A percentile compares a stretch with the other conserved stretches of the same genome.
Conservation (phyloP, 2,329 filamentous ascomycete species). For the Dothiorella sarmentorum region DNA sequence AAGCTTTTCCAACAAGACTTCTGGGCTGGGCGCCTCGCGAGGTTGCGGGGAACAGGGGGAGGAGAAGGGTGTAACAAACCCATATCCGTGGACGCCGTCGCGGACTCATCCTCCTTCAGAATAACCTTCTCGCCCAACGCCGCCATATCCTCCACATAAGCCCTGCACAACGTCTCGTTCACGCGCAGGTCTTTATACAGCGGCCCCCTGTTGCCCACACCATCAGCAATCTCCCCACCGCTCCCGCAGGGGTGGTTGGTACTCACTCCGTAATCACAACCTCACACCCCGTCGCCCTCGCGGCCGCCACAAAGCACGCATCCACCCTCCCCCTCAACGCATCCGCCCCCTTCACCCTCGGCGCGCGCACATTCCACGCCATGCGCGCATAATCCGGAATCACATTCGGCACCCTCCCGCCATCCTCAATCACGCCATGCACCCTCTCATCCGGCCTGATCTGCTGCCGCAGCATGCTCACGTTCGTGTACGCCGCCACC, state of each 20-base stretch:
- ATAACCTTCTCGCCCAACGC: conserved; percentile 37
- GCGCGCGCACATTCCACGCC: conserved; percentile 41
- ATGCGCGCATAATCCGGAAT: conserved; percentile 41
- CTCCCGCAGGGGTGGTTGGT: too few relatives aligned
- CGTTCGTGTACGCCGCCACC: conserved; percentile 34
- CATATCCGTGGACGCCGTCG: conserved; percentile 50
- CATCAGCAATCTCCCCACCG: too few relatives aligned
- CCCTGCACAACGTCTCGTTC: conserved; percentile 45
- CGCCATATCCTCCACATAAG: conserved; percentile 46
- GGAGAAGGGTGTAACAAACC: conserved; percentile 25
- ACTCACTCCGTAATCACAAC: conserved; percentile 37
- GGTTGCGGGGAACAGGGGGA: neutral
- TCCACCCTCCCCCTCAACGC: conserved; percentile 33
- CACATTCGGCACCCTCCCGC: conserved; percentile 39
- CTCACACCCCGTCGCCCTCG: conserved; percentile 24
- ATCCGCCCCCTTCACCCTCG: conserved; percentile 31
- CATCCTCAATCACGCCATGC: conserved; percentile 38
- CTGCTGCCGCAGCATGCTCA: conserved; percentile 34
- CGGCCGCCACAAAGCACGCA: conserved; percentile 30
- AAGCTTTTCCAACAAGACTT: neutral
- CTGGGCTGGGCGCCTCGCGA: neutral
- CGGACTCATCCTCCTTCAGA: conserved; percentile 37
- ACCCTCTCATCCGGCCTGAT: conserved; percentile 38
- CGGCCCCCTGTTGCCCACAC: too few relatives aligned
- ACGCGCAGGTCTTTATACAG: conserved; percentile 47